Evolutionary conservation across 2,329 filamentous ascomycete species (phyloP).

Genomic region (Paraphaeosphaeria sporulosa): DNA sequence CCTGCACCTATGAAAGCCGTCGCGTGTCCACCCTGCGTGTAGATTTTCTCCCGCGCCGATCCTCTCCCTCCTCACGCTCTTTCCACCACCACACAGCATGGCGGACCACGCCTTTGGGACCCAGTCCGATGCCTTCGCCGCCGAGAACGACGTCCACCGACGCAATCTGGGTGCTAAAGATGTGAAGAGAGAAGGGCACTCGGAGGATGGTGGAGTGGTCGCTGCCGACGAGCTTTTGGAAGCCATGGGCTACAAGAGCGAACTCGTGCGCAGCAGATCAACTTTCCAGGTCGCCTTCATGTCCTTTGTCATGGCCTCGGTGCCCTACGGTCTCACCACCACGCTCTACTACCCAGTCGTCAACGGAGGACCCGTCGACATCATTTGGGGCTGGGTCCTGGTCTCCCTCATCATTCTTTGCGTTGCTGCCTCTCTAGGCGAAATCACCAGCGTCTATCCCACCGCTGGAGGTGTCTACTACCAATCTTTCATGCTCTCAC

Average conservation of each 20-base stretch:
- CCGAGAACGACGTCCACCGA: constrained; percentile 39
- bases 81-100: constrained; percentile 27
- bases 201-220: constrained; percentile 33
- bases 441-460: constrained; percentile 78
- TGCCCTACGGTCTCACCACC: constrained; percentile 76
- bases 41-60: constrained; percentile 3
- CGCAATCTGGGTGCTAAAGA: constrained; percentile 33
- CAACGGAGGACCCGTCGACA: constrained; percentile 71
- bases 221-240: constrained; percentile 69
- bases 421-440: constrained; percentile 73
- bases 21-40: constrained; percentile 26
- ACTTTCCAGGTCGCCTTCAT: constrained; percentile 76
- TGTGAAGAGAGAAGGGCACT: constrained; percentile 23
- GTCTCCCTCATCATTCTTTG: constrained; percentile 74
- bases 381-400: constrained; percentile 76
- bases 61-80: constrained; percentile 9
- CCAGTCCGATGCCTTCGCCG: constrained; percentile 44
- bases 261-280: constrained; percentile 70
- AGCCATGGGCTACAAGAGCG: constrained; percentile 71
- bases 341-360: constrained; percentile 72
- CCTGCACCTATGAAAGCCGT: constrained; percentile 38
- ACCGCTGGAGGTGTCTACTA: constrained; percentile 83
- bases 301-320: constrained; percentile 78
- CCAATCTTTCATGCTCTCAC: constrained; percentile 77
- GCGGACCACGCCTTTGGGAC: constrained; percentile 34